Evolutionary conservation across 352 stramenopile species (phyloP).

Genomic region (Thraustochytrium striatum): DNA sequence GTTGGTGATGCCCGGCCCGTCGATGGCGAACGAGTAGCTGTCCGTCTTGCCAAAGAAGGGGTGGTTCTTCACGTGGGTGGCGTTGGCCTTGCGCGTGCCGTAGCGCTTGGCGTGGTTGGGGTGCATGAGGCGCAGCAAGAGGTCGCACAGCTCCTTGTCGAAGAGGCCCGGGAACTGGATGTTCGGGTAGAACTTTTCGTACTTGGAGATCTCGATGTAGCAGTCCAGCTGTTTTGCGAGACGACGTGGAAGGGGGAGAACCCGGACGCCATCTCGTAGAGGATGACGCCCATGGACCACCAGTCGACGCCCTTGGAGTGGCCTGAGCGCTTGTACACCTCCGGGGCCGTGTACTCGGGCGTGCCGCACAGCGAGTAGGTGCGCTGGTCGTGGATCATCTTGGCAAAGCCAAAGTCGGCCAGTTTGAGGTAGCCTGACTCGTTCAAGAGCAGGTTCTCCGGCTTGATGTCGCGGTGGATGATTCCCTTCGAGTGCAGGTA

Average conservation of each 20-base stretch:
- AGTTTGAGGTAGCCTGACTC: conserved; percentile 93
- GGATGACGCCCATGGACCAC: conserved; percentile 50
- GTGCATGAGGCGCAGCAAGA: conserved; percentile 44
- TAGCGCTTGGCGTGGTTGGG: conserved; percentile 44
- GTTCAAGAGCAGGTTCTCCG: conserved; percentile 84
- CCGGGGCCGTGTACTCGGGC: conserved; percentile 71
- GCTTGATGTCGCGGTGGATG: conserved; percentile 90
- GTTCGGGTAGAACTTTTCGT: conserved; percentile 48
- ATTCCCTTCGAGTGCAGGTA: conserved; percentile 89
- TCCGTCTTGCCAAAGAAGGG: conserved; percentile 43
- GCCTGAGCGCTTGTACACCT: conserved; percentile 63
- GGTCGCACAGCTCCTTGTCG: conserved; percentile 43
- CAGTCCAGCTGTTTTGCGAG: conserved; percentile 49
- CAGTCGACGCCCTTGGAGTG: conserved; percentile 62
- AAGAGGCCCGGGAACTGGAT: conserved; percentile 49
- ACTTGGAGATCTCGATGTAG: conserved; percentile 50
- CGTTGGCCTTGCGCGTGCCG: conserved; percentile 45
- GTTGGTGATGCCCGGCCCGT: conserved; percentile 32
- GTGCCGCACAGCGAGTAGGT: conserved; percentile 79
- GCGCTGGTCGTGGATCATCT: conserved; percentile 77
- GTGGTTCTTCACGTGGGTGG: conserved; percentile 42
- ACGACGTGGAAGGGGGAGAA: conserved; percentile 51
- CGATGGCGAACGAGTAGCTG: conserved; percentile 18
- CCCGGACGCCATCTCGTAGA: conserved; percentile 51
- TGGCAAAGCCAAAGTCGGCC: conserved; percentile 95